Base-by-base conservation (phyloP, 768 basidiomycete species). In the Cystofilobasidium bisporidii region DNA sequence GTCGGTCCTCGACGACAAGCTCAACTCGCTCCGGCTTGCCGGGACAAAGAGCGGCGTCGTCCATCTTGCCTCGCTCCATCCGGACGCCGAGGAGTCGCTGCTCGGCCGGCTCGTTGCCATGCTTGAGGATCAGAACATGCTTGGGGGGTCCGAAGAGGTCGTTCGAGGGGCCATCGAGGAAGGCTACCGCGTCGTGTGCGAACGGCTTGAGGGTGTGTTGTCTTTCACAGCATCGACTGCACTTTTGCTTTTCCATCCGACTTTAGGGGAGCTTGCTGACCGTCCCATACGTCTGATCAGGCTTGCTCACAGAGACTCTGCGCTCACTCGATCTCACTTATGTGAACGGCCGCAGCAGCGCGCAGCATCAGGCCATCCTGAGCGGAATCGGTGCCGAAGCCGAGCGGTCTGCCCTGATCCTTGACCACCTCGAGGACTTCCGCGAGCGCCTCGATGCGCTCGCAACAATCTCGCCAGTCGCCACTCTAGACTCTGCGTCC, bases 1-100 rank as follows among this genome's bases (percentile, higher is more conserved):
- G 47, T 4, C 33, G 9, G 41, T 66, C 33, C 43, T 66, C 26
- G 65, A 66, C 47, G 65, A 66, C 65, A 66, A 66, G 58, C 65
- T 66, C 45, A 66, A 22, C 36, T 22, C 30, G 3, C 38, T 66
- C 2, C 20, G 65, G 33, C 30, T 57, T 3, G 50, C 58, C 14
- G 57, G 47, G 28, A 18, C 47, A 3, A 61, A 24, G 1, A 56
- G 58, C 41, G 65, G 65, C 17, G 43, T 61, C 26, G 65, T 66
- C 20, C 65, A 61, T 48, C 65, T 66, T 6, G 45, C 65, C 3
- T 48, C 56, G 47, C 47, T 66, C 0, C 65, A 66, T 32, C 65
- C 65, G 47, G 48, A 66, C 26, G 65, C 59, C 33, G 65, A 66
- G 47, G 36, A 66, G 14, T 33, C 47, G 3, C 32, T 66, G 9